Evolutionary conservation across 2,329 filamentous ascomycete species (phyloP).

Genomic region (Fonsecaea nubica): DNA sequence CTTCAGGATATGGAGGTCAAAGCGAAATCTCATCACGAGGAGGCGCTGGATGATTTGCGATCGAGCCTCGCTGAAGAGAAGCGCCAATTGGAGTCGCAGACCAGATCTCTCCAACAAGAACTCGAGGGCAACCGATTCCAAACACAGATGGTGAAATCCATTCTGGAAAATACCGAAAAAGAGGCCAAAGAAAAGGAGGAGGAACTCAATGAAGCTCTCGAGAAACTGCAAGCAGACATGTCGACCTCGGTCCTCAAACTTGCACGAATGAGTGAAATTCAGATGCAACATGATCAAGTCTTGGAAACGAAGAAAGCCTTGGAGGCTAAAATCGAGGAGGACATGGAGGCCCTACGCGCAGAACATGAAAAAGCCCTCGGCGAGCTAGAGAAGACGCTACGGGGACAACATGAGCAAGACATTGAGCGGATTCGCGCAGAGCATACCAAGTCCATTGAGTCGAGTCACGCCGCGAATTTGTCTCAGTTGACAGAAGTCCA

Average conservation of each 20-base stretch:
- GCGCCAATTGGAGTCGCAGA: slow-evolving; percentile 46
- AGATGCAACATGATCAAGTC: slow-evolving; percentile 31
- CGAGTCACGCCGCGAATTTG: slow-evolving; percentile 28
- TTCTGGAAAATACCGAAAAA: slow-evolving; percentile 30
- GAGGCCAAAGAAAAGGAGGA: slow-evolving; percentile 28
- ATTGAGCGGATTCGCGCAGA: slow-evolving; percentile 34
- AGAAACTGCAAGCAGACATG: slow-evolving; percentile 32
- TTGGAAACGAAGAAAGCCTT: slow-evolving; percentile 28
- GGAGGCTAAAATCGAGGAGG: slow-evolving; percentile 20
- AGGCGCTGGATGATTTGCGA: slow-evolving; percentile 27
- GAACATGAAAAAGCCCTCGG: slow-evolving; percentile 31
- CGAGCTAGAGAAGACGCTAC: slow-evolving; percentile 23
- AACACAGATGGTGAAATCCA: slow-evolving; percentile 34
- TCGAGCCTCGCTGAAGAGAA: slow-evolving; percentile 43
- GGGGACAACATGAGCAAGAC: slow-evolving; percentile 29
- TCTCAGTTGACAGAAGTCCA: slow-evolving; percentile 32
- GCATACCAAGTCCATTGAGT: slow-evolving; percentile 34
- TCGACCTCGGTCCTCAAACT: slow-evolving; percentile 30
- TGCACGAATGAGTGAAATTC: slow-evolving; percentile 30
- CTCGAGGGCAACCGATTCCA: slow-evolving; percentile 32
- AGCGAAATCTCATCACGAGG: slow-evolving; percentile 15
- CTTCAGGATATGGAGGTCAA: slow-evolving; percentile 26
- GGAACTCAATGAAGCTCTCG: slow-evolving; percentile 27
- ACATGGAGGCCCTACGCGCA: slow-evolving; percentile 23
- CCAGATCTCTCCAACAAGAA: slow-evolving; percentile 44